Evolutionary conservation across 1,284 basidiomycete genomes (phyloP).

Genomic region (Cystobasidium slooffiae): DNA sequence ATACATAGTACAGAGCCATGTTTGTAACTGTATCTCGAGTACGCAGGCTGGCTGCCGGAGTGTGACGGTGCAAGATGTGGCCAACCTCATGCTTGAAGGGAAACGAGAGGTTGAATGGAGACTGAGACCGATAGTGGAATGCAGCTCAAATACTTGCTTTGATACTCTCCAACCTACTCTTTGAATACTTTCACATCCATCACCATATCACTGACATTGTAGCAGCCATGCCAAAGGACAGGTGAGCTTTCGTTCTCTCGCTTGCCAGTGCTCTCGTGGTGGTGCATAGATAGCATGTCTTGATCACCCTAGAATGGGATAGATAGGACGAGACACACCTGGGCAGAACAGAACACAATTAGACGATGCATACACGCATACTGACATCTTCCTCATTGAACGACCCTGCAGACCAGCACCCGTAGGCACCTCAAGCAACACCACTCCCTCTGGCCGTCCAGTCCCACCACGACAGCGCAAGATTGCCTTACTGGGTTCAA

Average conservation of each 20-base stretch:
- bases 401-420: constrained; percentile 30
- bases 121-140: not conserved
- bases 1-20: too few species aligned
- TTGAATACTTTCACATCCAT: not conserved
- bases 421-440: constrained; percentile 34
- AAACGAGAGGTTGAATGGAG: too few species aligned
- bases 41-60: too few species aligned
- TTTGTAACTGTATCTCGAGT: too few species aligned
- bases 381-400: too few species aligned
- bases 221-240: constrained; percentile 35
- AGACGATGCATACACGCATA: too few species aligned
- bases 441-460: constrained; percentile 50
- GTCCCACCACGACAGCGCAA: constrained; percentile 65
- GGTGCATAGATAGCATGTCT: too few species aligned
- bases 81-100: too few species aligned
- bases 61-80: too few species aligned
- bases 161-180: not conserved
- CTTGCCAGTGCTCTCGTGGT: not conserved
- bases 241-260: constrained; percentile 2
- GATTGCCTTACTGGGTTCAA: constrained; percentile 77
- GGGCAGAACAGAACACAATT: too few species aligned
- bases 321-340: too few species aligned
- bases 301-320: too few species aligned
- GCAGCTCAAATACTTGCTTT: not conserved
- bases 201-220: not conserved